These are phyloP conservation scores for Mariannaea elegans DNA, from an alignment of 2,329 filamentous ascomycete genomes.

Conservation along the genomic window DNA sequence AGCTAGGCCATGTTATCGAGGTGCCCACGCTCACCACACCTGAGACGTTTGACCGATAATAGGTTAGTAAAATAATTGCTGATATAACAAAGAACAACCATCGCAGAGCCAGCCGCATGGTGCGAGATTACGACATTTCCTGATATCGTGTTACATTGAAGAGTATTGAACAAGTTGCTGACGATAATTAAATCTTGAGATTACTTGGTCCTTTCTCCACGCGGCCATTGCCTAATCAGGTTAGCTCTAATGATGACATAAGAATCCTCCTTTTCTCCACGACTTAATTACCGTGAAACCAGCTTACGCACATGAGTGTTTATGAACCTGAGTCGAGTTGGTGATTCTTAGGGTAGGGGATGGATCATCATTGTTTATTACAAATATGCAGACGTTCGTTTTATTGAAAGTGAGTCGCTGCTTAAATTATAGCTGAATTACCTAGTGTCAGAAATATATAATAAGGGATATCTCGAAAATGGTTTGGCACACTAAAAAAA, in stretches of 20 bases:
- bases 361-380: too few species aligned
- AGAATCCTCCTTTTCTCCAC: too few species aligned
- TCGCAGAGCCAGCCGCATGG: slow-evolving; percentile 22
- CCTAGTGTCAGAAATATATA: too few species aligned
- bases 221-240: neutral
- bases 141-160: neutral
- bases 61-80: neutral
- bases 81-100: slow-evolving; percentile 11
- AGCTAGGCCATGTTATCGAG: neutral
- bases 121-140: slow-evolving; percentile 14
- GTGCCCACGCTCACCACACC: neutral
- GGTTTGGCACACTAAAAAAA: too few species aligned
- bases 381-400: too few species aligned
- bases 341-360: too few species aligned
- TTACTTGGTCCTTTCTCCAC: neutral
- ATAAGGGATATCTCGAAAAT: too few species aligned
- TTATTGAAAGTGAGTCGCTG: too few species aligned
- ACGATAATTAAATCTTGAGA: neutral
- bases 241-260: neutral
- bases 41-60: neutral
- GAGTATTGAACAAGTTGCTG: neutral
- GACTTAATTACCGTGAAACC: too few species aligned
- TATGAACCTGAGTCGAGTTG: too few species aligned
- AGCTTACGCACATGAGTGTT: too few species aligned
- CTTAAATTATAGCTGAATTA: too few species aligned